phyloP scores from a whole-genome alignment of 140 eudicot genomes.

The Senecio squalidus region DNA sequence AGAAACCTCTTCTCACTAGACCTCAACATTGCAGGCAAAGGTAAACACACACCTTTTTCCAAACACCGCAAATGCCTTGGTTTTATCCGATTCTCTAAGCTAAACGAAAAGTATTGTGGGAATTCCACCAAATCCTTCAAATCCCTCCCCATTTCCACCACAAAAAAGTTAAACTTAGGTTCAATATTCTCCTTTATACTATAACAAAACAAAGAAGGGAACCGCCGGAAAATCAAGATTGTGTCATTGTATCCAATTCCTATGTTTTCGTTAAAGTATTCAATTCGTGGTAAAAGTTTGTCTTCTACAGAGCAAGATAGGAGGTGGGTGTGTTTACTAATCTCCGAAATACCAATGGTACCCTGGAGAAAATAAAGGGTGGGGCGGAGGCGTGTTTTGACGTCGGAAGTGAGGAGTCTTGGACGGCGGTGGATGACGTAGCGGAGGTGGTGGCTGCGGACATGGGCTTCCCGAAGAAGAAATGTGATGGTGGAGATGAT shows the following conservation, averaged over 20 bases:
- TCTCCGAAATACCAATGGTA: conserved; percentile 55
- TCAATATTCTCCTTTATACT: conserved; percentile 68
- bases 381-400: conserved; percentile 65
- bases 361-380: conserved; percentile 78
- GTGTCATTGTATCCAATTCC: conserved; percentile 60
- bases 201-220: conserved; percentile 77
- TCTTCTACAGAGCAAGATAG: conserved; percentile 69
- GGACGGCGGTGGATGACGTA: conserved; percentile 79
- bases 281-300: conserved; percentile 62
- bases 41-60: conserved; percentile 63
- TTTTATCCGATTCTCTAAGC: conserved; percentile 80
- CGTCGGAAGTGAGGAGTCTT: conserved; percentile 57
- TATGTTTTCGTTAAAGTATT: conserved; percentile 48
- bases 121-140: conserved; percentile 64
- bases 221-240: conserved; percentile 52
- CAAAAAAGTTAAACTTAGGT: conserved; percentile 67
- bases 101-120: conserved; percentile 85
- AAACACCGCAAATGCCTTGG: conserved; percentile 64
- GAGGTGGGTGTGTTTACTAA: conserved; percentile 44
- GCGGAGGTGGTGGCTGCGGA: conserved; percentile 43
- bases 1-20: conserved; percentile 41
- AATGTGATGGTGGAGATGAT: conserved; percentile 55
- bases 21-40: conserved; percentile 69
- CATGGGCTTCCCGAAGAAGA: conserved; percentile 83
- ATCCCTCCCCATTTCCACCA: conserved; percentile 81